Conservation (phyloP, 805 yeast genomes). For the Pichia cabralensis region DNA sequence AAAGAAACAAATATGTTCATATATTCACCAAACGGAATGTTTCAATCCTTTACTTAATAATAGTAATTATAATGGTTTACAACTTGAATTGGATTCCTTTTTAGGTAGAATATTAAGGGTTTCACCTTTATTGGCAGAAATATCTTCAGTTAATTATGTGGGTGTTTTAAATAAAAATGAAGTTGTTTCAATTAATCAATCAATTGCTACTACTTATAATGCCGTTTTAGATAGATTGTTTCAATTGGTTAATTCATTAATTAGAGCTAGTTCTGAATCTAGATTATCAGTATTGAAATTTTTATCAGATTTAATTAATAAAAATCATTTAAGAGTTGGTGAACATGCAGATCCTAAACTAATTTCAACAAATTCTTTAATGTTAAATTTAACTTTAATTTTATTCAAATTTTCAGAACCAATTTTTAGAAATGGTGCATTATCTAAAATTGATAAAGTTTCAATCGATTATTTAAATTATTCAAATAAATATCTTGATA, state of each 20-base stretch:
- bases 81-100: conserved; percentile 51
- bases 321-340: conserved; percentile 81
- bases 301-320: conserved; percentile 66
- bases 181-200: conserved; percentile 40
- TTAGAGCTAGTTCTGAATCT: conserved; percentile 61
- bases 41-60: conserved; percentile 45
- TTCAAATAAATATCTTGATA: conserved; percentile 45
- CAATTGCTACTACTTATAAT: conserved; percentile 55
- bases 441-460: conserved; percentile 65
- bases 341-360: conserved; percentile 62
- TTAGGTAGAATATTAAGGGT: conserved; percentile 70
- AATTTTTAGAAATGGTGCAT: conserved; percentile 49
- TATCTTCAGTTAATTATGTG: conserved; percentile 37
- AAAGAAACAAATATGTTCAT: conserved; percentile 51
- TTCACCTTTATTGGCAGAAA: conserved; percentile 58
- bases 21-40: conserved; percentile 46
- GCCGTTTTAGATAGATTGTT: conserved; percentile 55
- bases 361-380: conserved; percentile 69
- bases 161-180: conserved; percentile 31
- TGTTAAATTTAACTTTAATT: conserved; percentile 64
- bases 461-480: conserved; percentile 56
- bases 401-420: conserved; percentile 73
- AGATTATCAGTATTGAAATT: conserved; percentile 56
- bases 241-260: conserved; percentile 57
- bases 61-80: conserved; percentile 34